A percentile compares a stretch with the other conserved stretches of the same genome.
phyloP scores from a whole-genome alignment of 306 rosid species.

The Lathyrus aphaca region DNA sequence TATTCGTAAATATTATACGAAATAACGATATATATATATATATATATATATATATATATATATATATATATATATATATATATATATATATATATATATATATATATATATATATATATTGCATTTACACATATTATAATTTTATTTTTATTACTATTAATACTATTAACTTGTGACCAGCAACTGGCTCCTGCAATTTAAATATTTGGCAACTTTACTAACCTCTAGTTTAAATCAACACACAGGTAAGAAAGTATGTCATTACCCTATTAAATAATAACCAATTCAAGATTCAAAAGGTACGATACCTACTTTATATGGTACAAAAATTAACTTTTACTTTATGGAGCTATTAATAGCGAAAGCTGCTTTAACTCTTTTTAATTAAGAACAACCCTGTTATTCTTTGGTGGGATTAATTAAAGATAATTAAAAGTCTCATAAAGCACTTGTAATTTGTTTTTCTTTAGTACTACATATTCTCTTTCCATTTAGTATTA shows the following conservation, averaged over 20 bases:
- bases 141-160: too few species aligned
- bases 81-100: too few species aligned
- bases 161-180: too few species aligned
- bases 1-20: too few species aligned
- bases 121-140: too few species aligned
- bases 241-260: slow-evolving; percentile 39
- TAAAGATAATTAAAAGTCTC: slow-evolving; percentile 44
- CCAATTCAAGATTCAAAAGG: slow-evolving; percentile 48
- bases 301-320: slow-evolving; percentile 39
- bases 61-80: too few species aligned
- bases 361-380: slow-evolving; percentile 43
- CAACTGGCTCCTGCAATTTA: slow-evolving; percentile 8
- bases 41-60: too few species aligned
- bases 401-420: slow-evolving; percentile 37
- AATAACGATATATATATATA: too few species aligned
- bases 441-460: slow-evolving; percentile 39
- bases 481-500: slow-evolving; percentile 36
- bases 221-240: slow-evolving; percentile 35
- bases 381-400: slow-evolving; percentile 32
- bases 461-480: slow-evolving; percentile 38
- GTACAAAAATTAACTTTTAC: slow-evolving; percentile 42
- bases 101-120: too few species aligned
- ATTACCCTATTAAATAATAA: slow-evolving; percentile 28
- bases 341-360: slow-evolving; percentile 39
- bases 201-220: slow-evolving; percentile 54